Evolutionary conservation across 2,329 filamentous ascomycete genomes (phyloP), one percentile per base, ranked within the genome.

Genomic region (Dendrostoma leiphaemia): DNA sequence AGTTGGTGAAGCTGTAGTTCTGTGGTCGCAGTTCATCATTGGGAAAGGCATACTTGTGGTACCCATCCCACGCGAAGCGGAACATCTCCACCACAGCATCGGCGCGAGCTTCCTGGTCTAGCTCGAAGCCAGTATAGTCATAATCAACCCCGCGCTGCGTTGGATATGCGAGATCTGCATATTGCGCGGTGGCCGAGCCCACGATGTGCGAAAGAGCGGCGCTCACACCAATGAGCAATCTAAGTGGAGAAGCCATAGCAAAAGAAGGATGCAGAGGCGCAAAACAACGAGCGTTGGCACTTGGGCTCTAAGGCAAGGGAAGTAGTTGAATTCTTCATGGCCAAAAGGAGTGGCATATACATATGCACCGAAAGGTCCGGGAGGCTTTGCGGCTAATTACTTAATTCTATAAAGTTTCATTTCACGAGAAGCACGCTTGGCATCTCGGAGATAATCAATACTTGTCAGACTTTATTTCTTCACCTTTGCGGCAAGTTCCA

Each of bases 41-140:
- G 35, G 50, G 50, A 17, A 48, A 53, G 8, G 50, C 43, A 8
- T 48, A 34, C 40, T 48, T 24, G 17, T 40, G 38, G 17, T 53
- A 53, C 8, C 50, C 50, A 12, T 53, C 15, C 50, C 44, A 46
- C 15, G 43, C 50, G 15, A 53, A 47, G 3, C 38, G 26, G 43
- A 48, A 53, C 43, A 32, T 48, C 19, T 48, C 51, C 6, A 44
- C 24, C 40, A 44, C 40, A 44, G 40, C 40, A 29, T 44, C 40
- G 23, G 40, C 40, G 23, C 40, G 40, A 44, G 17, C 23, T 15
- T 29, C 15, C 9, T 28, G 40, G 24, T 29, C 23, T 44, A 28
- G 40, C 24, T 44, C 40, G n/a, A 44, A 44, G 40, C 40, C 40
- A 6, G 40, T 28, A 28, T 44, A 44, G 23, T 44, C 40, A n/a